Evolutionary conservation across 495 filamentous ascomycete genomes (phyloP).

Genomic region (Astrocystis sublimbata): DNA sequence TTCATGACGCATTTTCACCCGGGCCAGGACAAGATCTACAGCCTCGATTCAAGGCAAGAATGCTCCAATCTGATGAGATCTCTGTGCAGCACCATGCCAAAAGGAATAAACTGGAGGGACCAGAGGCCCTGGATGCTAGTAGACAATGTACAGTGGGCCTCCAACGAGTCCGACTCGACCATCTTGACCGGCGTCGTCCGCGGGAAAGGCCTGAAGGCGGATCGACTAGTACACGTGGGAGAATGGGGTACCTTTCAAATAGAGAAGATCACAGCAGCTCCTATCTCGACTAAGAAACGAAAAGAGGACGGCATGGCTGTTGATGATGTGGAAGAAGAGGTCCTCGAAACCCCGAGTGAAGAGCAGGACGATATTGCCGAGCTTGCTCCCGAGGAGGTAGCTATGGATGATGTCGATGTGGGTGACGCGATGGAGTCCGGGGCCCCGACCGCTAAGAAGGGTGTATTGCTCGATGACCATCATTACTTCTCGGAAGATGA

Average conservation of each 20-base stretch:
- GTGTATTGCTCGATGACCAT: constrained; percentile 92
- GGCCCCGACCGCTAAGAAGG: constrained; percentile 55
- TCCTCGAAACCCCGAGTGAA: constrained; percentile 67
- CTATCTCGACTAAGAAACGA: constrained; percentile 54
- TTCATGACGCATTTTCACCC: constrained; percentile 95
- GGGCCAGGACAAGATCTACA: constrained; percentile 80
- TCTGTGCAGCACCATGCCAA: constrained; percentile 84
- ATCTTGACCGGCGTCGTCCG: constrained; percentile 84
- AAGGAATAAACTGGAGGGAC: constrained; percentile 91
- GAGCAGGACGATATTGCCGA: constrained; percentile 81
- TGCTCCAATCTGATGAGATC: constrained; percentile 85
- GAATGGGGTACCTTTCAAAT: constrained; percentile 97
- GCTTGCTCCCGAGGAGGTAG: constrained; percentile 78
- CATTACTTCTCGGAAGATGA: constrained; percentile 97
- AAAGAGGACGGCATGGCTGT: constrained; percentile 70
- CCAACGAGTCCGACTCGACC: constrained; percentile 55
- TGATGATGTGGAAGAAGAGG: constrained; percentile 55
- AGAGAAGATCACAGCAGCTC: constrained; percentile 76
- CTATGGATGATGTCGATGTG: constrained; percentile 68
- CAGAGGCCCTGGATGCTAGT: constrained; percentile 92
- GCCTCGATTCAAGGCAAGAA: constrained; percentile 82
- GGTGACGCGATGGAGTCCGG: constrained; percentile 42
- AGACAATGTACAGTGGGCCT: constrained; percentile 73
- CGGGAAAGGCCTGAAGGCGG: constrained; percentile 82
- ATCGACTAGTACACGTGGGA: constrained; percentile 85